Evolutionary conservation across 2,329 filamentous ascomycete genomes (phyloP), one percentile per base, ranked within the genome.

Genomic region (Aureobasidium melanogenum): DNA sequence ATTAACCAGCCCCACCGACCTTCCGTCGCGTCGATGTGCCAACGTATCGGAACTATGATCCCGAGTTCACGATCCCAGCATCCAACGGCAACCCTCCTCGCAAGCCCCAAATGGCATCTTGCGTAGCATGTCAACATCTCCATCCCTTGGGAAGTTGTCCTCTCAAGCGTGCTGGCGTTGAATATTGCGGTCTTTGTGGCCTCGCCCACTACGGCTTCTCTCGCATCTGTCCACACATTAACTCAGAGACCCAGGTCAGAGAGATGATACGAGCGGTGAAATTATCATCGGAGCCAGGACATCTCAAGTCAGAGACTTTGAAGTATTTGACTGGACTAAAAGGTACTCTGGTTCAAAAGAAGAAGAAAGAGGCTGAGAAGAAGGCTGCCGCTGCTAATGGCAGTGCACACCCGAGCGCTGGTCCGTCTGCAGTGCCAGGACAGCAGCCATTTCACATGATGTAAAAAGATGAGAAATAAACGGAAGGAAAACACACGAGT

Each of bases 151-250:
- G 85, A n/a, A 76, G 78, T 44, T 89, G 86, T 67, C 81, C 81
- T 10, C 73, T 88, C 34, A 86, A 85, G 69, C 65, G 77, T 5
- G 80, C 81, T 9, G 83, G 83, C 1, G 76, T 80, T 2, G 84
- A 88, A 67, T 73, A 80, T 66, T 89, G 87, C 70, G 80, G 80
- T 7, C 77, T 88, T 7, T 88, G 87, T 64, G 84, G 85, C 17
- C 77, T 84, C 24, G 82, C 83, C 1, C 85, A 88, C 68, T 83
- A 77, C 64, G 84, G 84, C 2, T 69, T 77, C 58, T 72, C 73
- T 1, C 77, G 82, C 34, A 79, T 78, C 9, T 89, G 87, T 67
- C 82, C 85, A 15, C 82, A 86, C 68, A 77, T 89, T 56, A 77
- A 76, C 59, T 84, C 83, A 3, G 82, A 88, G 64, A 81, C 79